Conservation (phyloP, 2,329 filamentous ascomycete species). For the Aspergillus neotritici region DNA sequence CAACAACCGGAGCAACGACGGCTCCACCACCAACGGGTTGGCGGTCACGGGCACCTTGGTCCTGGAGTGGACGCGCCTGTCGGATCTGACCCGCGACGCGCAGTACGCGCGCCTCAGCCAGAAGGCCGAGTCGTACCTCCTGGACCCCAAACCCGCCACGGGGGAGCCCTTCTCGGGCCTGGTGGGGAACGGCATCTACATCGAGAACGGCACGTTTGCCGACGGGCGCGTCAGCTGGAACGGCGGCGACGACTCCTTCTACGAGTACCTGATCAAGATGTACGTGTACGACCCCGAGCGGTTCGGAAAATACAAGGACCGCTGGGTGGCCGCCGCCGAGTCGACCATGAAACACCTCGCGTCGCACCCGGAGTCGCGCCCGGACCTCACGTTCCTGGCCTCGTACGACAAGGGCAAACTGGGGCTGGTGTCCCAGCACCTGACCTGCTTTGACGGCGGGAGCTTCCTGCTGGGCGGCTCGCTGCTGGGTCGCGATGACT, state of each 20-base stretch:
- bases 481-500: constrained; percentile 59
- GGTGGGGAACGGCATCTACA: constrained; percentile 61
- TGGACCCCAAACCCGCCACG: constrained; percentile 57
- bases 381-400: constrained; percentile 63
- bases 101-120: constrained; percentile 63
- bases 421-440: constrained; percentile 39
- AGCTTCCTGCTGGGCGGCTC: constrained; percentile 79
- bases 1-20: constrained; percentile 46
- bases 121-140: constrained; percentile 63
- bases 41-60: constrained; percentile 73
- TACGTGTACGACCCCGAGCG: constrained; percentile 67
- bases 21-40: constrained; percentile 59
- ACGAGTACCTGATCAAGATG: constrained; percentile 91
- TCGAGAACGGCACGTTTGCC: constrained; percentile 60
- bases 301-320: constrained; percentile 62
- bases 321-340: constrained; percentile 70
- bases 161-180: constrained; percentile 72
- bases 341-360: constrained; percentile 67
- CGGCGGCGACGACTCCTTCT: constrained; percentile 72
- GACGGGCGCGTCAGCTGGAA: constrained; percentile 69
- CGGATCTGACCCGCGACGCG: constrained; percentile 64
- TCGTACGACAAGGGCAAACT: constrained; percentile 34
- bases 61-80: constrained; percentile 76
- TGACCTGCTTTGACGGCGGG: constrained; percentile 79
- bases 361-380: constrained; percentile 60